A percentile compares a stretch with the other conserved stretches of the same genome.
Conservation (phyloP, 2,329 filamentous ascomycete species). For the Pestalotiopsis sp. region DNA sequence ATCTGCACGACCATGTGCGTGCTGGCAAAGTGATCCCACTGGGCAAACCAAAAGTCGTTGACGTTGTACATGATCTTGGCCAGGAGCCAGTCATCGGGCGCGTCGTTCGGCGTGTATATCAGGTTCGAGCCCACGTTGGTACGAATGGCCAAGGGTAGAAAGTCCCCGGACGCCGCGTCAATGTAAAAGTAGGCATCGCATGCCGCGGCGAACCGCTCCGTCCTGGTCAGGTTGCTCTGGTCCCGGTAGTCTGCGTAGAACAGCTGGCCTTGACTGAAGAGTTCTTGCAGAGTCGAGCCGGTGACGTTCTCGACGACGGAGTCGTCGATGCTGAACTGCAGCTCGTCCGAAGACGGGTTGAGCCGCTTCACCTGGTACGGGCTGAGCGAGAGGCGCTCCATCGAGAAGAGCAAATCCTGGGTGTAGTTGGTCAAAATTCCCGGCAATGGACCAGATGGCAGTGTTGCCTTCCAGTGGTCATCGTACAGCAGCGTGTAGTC, state of each 20-base stretch:
- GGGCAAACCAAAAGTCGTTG: conserved; percentile 49
- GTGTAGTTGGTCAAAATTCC: conserved; percentile 48
- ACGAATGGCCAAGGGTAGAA: conserved; percentile 49
- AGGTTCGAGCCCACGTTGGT: conserved; percentile 44
- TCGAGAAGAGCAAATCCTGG: conserved; percentile 48
- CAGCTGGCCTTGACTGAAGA: conserved; percentile 40
- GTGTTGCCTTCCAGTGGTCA: conserved; percentile 39
- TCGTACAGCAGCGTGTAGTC: conserved; percentile 46
- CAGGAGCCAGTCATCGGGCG: conserved; percentile 49
- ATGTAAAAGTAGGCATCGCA: conserved; percentile 53
- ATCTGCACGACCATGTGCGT: conserved; percentile 47
- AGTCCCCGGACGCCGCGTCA: conserved; percentile 39
- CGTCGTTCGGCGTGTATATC: conserved; percentile 50
- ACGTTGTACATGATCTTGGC: conserved; percentile 53
- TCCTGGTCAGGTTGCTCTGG: conserved; percentile 30
- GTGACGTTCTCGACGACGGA: conserved; percentile 31
- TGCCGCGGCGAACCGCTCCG: conserved; percentile 39
- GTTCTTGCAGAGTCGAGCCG: conserved; percentile 31
- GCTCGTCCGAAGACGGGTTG: conserved; percentile 27
- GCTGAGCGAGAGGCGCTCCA: conserved; percentile 47
- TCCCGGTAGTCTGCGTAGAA: conserved; percentile 46
- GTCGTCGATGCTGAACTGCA: conserved; percentile 41
- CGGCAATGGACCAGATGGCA: conserved; percentile 36
- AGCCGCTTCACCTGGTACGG: conserved; percentile 42
- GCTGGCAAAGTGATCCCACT: conserved; percentile 46